Conservation (phyloP, 2,329 filamentous ascomycete species). For the Diaporthe citri region DNA sequence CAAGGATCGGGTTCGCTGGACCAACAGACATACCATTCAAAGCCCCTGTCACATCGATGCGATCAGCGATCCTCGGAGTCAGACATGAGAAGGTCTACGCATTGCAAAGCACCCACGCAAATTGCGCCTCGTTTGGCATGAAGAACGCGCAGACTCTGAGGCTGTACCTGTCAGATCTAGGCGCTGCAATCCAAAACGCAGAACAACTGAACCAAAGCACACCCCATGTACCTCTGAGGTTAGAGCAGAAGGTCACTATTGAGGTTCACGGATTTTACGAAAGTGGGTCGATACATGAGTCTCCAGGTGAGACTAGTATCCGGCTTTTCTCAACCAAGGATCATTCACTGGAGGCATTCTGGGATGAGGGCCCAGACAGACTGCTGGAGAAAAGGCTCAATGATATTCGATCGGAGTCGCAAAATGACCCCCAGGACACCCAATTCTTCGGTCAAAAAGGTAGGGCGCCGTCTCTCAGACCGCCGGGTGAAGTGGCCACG, state of each 20-base stretch:
- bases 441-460: slow-evolving; percentile 4
- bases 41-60: slow-evolving; percentile 67
- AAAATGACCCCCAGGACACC: not conserved
- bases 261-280: slow-evolving; percentile 70
- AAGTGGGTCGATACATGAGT: slow-evolving; percentile 54
- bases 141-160: slow-evolving; percentile 60
- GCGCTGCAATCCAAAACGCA: slow-evolving; percentile 49
- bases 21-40: slow-evolving; percentile 64
- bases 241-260: slow-evolving; percentile 64
- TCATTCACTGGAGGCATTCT: slow-evolving; percentile 11
- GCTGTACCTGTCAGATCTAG: slow-evolving; percentile 49
- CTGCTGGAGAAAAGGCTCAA: slow-evolving; percentile 12
- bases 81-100: slow-evolving; percentile 62
- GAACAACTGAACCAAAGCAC: slow-evolving; percentile 46
- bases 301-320: not conserved
- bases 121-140: slow-evolving; percentile 63
- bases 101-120: slow-evolving; percentile 63
- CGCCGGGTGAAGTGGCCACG: not conserved
- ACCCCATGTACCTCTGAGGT: slow-evolving; percentile 57
- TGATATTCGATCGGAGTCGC: not conserved
- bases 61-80: slow-evolving; percentile 61
- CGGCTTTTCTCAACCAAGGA: slow-evolving; percentile 17
- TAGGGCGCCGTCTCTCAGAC: not conserved
- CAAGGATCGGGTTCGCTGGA: slow-evolving; percentile 50
- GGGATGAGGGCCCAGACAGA: not conserved